Evolutionary conservation across 176 grass and related monocot genomes (phyloP), one percentile per base, ranked within the genome.

Genomic region (Pontederia paniculata): DNA sequence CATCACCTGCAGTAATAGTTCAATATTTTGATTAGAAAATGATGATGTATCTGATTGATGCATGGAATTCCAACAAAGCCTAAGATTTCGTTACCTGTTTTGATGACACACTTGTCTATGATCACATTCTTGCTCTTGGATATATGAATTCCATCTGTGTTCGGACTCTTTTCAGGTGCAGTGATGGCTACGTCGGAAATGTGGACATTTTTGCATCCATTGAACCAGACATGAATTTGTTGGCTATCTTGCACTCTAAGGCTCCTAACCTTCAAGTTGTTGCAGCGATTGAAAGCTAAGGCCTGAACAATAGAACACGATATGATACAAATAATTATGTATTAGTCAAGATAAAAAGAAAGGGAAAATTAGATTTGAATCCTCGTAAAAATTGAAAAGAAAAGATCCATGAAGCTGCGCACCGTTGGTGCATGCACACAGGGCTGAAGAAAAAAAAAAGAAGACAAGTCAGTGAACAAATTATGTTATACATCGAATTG

Each of bases 61-160:
- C 28, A 37, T 2, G 3, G 28, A 2, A 37, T 37, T 37, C 28
- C 7, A 20, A 76, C 48, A 28, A 63, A 17, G n/a, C 4, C 16
- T 16, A 31, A 10, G 4, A 48, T 42, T 42, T 13, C 45, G n/a
- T 46, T 22, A 95, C 84, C 89, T 18, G 84, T 89, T 72, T 66
- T 69, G 25, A 95, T 89, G 70, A 75, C 43, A 72, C 78, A 70
- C 4, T 82, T 56, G 17, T 44, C 62, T n/a, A 95, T 83, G 43
- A 47, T 12, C 57, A 85, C 74, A 4, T 72, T 65, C 44, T 46
- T 81, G 57, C 74, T 82, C 42, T 68, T 74, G 12, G 78, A 62
- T 9, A 89, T 55, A 23, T 89, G 89, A 70, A 95, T 83, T 13
- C 89, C 89, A 44, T 95, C 89, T 0, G 89, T 89, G 73, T 89